A percentile compares a stretch with the other conserved stretches of the same genome.
These are phyloP conservation scores for Microdochium nivale DNA, from an alignment of 2,329 filamentous ascomycete genomes.

Conservation along the genomic window DNA sequence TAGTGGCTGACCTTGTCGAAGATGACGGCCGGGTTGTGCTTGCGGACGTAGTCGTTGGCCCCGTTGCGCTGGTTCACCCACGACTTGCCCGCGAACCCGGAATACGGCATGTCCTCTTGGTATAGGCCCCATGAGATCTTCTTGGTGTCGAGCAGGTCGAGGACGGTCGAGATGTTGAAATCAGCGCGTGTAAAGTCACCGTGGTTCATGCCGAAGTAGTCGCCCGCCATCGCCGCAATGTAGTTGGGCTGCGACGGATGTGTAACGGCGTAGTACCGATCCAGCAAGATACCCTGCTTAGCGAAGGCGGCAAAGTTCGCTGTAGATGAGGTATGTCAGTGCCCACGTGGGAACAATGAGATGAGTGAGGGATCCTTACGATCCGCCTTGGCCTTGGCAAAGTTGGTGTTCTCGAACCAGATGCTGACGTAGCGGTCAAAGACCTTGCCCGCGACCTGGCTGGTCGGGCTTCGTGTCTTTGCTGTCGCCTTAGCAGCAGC, in stretches of 20 bases:
- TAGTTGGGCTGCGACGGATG: conserved; percentile 75
- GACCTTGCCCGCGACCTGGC: conserved; percentile 57
- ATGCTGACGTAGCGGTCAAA: conserved; percentile 67
- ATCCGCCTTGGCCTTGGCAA: conserved; percentile 53
- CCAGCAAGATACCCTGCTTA: conserved; percentile 52
- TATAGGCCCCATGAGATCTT: conserved; percentile 64
- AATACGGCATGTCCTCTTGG: conserved; percentile 69
- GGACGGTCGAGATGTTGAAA: conserved; percentile 54
- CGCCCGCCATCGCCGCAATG: conserved; percentile 56
- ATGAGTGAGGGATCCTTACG: conserved; percentile 31
- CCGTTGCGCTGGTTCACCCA: conserved; percentile 58
- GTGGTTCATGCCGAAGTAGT: conserved; percentile 65
- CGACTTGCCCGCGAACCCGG: conserved; percentile 58
- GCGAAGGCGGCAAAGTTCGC: conserved; percentile 50
- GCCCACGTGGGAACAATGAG: conserved; percentile 7
- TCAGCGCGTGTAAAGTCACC: conserved; percentile 54
- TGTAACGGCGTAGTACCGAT: conserved; percentile 52
- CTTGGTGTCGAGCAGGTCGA: conserved; percentile 60
- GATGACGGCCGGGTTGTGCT: conserved; percentile 64
- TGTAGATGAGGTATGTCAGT: conserved; percentile 10
- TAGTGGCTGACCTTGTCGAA: conserved; percentile 56
- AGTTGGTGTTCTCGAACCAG: conserved; percentile 73
- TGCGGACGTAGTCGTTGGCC: conserved; percentile 71
- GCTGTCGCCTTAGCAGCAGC: conserved; percentile 51
- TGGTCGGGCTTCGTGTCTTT: conserved; percentile 50